Conservation (phyloP, 2,329 filamentous ascomycete genomes). For the Nannizziopsis barbatae region DNA sequence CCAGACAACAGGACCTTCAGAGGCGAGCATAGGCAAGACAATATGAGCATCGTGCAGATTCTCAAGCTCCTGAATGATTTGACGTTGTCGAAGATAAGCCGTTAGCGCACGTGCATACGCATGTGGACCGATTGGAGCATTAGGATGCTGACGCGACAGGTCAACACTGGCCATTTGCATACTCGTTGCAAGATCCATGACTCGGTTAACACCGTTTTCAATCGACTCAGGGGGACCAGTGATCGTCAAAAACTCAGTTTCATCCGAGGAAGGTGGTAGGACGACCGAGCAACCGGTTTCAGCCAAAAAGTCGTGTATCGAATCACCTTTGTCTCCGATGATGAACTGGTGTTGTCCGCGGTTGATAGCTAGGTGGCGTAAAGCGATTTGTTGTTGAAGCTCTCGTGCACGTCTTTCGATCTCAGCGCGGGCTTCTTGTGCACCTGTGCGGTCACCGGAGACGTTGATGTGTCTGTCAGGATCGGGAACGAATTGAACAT, state of each 20-base stretch:
- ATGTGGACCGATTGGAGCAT: conserved; percentile 59
- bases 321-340: conserved; percentile 68
- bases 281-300: conserved; percentile 14
- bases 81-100: conserved; percentile 71
- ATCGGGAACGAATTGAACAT: conserved; percentile 61
- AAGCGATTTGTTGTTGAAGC: conserved; percentile 61
- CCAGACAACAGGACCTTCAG: conserved; percentile 63
- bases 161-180: conserved; percentile 81
- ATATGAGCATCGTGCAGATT: conserved; percentile 73
- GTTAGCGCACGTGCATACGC: conserved; percentile 76
- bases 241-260: conserved; percentile 65
- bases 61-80: conserved; percentile 74
- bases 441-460: conserved; percentile 71
- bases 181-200: conserved; percentile 76
- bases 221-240: conserved; percentile 68
- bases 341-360: conserved; percentile 90
- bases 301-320: conserved; percentile 71
- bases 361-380: conserved; percentile 72
- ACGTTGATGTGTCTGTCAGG: conserved; percentile 70
- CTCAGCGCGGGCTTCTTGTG: conserved; percentile 65
- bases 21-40: conserved; percentile 58
- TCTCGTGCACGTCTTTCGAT: conserved; percentile 70
- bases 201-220: conserved; percentile 63
- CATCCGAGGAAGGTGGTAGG: conserved; percentile 12
- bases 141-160: conserved; percentile 65